phyloP scores from a whole-genome alignment of 176 grass and related monocot species.

The Oryza australiensis region DNA sequence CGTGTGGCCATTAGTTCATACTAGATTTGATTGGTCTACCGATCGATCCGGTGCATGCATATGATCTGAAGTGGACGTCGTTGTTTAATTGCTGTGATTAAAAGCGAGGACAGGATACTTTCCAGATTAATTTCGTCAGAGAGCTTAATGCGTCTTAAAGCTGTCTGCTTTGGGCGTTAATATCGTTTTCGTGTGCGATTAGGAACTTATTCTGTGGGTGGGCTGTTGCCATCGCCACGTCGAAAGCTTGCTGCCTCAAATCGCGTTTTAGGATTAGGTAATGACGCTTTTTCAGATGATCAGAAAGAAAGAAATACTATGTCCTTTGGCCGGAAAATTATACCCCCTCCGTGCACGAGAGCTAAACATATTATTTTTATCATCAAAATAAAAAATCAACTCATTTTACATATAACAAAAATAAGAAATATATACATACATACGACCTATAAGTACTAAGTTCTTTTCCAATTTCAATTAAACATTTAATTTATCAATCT shows the following conservation, averaged over 20 bases:
- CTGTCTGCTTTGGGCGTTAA: slow-evolving; percentile 20
- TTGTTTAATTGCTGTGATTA: slow-evolving; percentile 26
- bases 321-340: neutral
- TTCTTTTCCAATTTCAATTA: too few relatives aligned
- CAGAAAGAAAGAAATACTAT: neutral
- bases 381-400: too few relatives aligned
- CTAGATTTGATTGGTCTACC: neutral
- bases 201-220: slow-evolving; percentile 29
- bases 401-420: too few relatives aligned
- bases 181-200: slow-evolving; percentile 35
- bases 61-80: neutral
- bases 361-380: too few relatives aligned
- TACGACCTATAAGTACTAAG: too few relatives aligned
- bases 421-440: too few relatives aligned
- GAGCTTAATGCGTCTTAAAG: slow-evolving; percentile 24
- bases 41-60: neutral
- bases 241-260: slow-evolving; percentile 1
- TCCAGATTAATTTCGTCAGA: neutral
- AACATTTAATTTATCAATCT: too few relatives aligned
- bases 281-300: neutral
- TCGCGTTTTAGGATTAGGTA: slow-evolving; percentile 17
- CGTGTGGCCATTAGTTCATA: neutral
- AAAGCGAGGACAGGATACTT: slow-evolving; percentile 9
- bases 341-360: too few relatives aligned
- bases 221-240: slow-evolving; percentile 31